Conservation (phyloP, 192 early-diverging fungal genomes). For the Dispira parvispora region DNA sequence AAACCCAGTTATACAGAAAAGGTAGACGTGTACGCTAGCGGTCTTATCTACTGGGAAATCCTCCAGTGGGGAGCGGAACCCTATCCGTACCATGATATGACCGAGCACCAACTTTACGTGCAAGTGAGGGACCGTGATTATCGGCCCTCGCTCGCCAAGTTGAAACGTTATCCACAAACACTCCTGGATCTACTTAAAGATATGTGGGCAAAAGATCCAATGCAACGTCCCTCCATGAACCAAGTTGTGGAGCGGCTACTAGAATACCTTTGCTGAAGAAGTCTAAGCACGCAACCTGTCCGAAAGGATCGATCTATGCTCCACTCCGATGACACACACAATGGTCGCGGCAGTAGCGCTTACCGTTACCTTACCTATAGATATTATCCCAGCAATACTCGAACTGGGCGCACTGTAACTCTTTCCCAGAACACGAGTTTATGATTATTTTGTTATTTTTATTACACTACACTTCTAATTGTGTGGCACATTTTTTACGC, state of each 20-base stretch:
- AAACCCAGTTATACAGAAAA: constrained; percentile 60
- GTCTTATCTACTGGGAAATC: constrained; percentile 65
- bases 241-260: constrained; percentile 52
- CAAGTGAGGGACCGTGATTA: constrained; percentile 41
- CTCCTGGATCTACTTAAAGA: constrained; percentile 43
- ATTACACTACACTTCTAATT: no score
- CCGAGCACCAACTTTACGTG: constrained; percentile 40
- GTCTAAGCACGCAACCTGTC: no score
- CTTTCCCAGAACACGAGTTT: no score
- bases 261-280: constrained; percentile 36
- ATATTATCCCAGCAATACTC: no score
- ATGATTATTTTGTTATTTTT: no score
- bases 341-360: no score
- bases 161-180: constrained; percentile 39
- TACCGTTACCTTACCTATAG: no score
- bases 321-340: no score
- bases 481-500: no score
- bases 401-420: no score
- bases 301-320: no score
- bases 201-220: constrained; percentile 53
- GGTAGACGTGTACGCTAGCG: constrained; percentile 51
- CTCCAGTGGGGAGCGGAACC: constrained; percentile 51
- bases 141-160: constrained; percentile 35
- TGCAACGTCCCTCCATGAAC: constrained; percentile 45
- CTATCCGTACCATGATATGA: constrained; percentile 51